Percentiles rank a stretch among this genome's conserved stretches.
Evolutionary conservation across 2,329 filamentous ascomycete species (phyloP).

Genomic region (Beauveria australis): DNA sequence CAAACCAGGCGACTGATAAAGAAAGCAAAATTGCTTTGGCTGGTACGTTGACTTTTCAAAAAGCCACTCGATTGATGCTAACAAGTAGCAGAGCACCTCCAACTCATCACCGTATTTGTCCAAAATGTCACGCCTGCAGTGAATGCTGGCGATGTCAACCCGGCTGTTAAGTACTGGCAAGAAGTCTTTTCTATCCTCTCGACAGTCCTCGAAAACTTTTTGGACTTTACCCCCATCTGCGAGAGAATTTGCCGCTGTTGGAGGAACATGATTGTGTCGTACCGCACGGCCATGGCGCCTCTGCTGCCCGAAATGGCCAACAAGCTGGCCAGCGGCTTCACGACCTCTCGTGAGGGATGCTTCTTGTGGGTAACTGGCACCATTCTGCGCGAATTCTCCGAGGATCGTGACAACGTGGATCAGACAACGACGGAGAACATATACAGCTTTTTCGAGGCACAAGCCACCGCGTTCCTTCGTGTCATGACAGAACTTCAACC

Average conservation of each 20-base stretch:
- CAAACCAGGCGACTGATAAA: constrained; percentile 76
- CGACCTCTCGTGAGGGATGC: constrained; percentile 80
- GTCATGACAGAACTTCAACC: constrained; percentile 77
- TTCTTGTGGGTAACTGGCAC: constrained; percentile 98
- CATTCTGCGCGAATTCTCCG: constrained; percentile 90
- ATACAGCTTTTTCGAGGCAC: constrained; percentile 89
- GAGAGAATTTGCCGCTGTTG: constrained; percentile 92
- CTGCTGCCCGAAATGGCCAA: constrained; percentile 79
- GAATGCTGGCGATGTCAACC: constrained; percentile 65
- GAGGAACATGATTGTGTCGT: constrained; percentile 95
- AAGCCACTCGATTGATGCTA: neutral
- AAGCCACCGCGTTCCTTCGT: constrained; percentile 81
- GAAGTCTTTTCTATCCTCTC: constrained; percentile 85
- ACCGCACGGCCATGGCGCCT: constrained; percentile 80
- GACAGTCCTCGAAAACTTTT: constrained; percentile 80
- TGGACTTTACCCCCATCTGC: constrained; percentile 77
- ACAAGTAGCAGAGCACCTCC: constrained; percentile 61
- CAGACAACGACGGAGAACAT: constrained; percentile 76
- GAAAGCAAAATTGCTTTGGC: constrained; percentile 79
- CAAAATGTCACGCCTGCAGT: constrained; percentile 70
- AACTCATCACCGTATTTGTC: constrained; percentile 85
- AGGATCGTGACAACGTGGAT: constrained; percentile 78
- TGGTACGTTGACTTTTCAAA: constrained; percentile 38
- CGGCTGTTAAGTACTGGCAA: constrained; percentile 91
- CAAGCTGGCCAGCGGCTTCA: constrained; percentile 79